Evolutionary conservation across 1,284 basidiomycete species (phyloP), one percentile per base, ranked within the genome.

Genomic region (Ustilago nuda): DNA sequence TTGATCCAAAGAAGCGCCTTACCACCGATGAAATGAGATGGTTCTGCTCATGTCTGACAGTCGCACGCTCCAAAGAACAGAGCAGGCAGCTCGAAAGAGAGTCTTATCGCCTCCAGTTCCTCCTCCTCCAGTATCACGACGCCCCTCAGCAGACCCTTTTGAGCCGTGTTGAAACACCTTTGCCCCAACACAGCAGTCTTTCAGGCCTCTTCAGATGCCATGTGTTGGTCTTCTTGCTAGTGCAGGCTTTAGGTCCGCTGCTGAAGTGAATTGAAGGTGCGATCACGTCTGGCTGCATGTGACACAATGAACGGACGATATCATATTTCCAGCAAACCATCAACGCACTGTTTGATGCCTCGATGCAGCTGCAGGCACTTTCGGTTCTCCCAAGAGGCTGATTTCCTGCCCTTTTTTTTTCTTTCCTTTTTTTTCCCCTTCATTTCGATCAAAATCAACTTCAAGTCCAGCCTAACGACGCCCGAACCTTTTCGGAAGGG

Each of bases 331-430:
- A 13, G 9, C 17, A 32, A 27, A 30, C 5, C 13, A 17, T 37
- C 17, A 36, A 30, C 12, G 67, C 67, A 56, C 61, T 65, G 58
- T 71, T 61, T 50, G 68, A 71, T 62, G 63, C 58, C 54, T 51
- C 50, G 41, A 39, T 17, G 52, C 50, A 51, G 58, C 27, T 60
- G 56, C 56, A 58, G 13, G 23, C 9, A 17, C 35, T 30, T 46
- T 11, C 45, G 11, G n/a, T 27, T 8, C n/a, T n/a, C 43, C 27
- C 2, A n/a, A 33, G 19, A 9, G 32, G 17, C 8, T 46, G 30
- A 36, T 36, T 55, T 55, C 36, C 19, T 53, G 27, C 37, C 12
- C 37, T 36, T 36, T 13, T 27, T 39, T 53, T 39, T 55, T 55
- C 7, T 8, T 41, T 37, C 2, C 27, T 27, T 39, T 27, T 55